A percentile compares a stretch with the other conserved stretches of the same genome.
phyloP scores from a whole-genome alignment of 345 rosid genomes.

The Draba incana region DNA sequence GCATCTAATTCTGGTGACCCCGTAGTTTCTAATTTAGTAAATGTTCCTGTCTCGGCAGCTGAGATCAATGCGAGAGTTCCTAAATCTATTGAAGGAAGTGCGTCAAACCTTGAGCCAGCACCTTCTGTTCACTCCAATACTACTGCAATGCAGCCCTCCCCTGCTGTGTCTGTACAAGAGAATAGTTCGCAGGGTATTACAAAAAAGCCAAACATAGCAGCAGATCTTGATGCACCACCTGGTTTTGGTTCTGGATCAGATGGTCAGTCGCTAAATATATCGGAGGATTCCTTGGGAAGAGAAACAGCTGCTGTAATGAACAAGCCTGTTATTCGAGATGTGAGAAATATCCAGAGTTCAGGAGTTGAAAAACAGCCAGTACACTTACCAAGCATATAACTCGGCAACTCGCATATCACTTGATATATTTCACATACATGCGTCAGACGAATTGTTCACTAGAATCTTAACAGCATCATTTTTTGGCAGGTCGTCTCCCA shows the following conservation, averaged over 20 bases:
- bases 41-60: constrained; percentile 41
- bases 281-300: constrained; percentile 33
- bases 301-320: constrained; percentile 39
- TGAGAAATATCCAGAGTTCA: constrained; percentile 45
- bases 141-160: constrained; percentile 37
- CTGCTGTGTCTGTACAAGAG: constrained; percentile 11
- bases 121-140: constrained; percentile 39
- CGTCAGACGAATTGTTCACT: not conserved
- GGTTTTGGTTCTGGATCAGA: constrained; percentile 53
- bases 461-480: constrained; percentile 13
- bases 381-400: constrained; percentile 24
- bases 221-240: constrained; percentile 40
- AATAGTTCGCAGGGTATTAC: constrained; percentile 7
- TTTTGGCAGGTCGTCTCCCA: constrained; percentile 48
- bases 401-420: constrained; percentile 7
- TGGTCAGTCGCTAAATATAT: constrained; percentile 39
- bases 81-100: constrained; percentile 44
- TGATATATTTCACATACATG: constrained; percentile 12
- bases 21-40: constrained; percentile 22
- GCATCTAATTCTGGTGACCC: constrained; percentile 43
- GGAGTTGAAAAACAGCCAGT: constrained; percentile 33
- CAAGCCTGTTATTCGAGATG: constrained; percentile 50
- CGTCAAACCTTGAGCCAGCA: constrained; percentile 38
- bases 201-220: constrained; percentile 37
- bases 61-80: constrained; percentile 36